phyloP scores from a whole-genome alignment of 2,329 filamentous ascomycete species.

The Neoascochyta sp. region DNA sequence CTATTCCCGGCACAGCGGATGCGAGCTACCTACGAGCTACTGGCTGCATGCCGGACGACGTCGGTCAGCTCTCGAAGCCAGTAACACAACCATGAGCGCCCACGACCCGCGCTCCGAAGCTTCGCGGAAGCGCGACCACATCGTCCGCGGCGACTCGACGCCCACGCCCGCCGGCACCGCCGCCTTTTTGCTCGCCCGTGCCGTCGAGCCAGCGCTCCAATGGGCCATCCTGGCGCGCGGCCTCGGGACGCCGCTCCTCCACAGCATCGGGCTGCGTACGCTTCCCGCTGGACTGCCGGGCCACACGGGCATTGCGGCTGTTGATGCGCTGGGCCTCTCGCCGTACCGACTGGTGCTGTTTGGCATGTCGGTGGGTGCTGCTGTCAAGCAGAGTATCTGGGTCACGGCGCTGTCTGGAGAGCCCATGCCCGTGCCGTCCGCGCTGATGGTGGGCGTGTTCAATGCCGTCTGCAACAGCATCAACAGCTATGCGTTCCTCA shows the following conservation, averaged over 20 bases:
- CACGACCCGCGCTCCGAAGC: constrained; percentile 30
- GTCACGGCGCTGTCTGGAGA: constrained; percentile 48
- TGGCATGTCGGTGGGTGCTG: constrained; percentile 51
- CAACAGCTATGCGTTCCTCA: constrained; percentile 55
- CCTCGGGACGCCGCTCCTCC: constrained; percentile 43
- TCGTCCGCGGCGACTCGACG: constrained; percentile 42
- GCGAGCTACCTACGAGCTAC: too few relatives aligned
- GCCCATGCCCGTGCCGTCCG: constrained; percentile 46
- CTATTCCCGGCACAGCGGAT: too few relatives aligned
- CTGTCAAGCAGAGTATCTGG: constrained; percentile 58
- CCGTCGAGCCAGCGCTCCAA: constrained; percentile 48
- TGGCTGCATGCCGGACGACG: too few relatives aligned
- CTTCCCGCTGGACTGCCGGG: constrained; percentile 43
- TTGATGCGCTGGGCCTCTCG: constrained; percentile 48
- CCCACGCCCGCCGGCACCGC: constrained; percentile 39
- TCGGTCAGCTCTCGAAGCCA: too few relatives aligned
- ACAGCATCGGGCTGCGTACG: constrained; percentile 44
- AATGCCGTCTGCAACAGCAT: constrained; percentile 56
- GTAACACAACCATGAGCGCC: constrained; percentile 8
- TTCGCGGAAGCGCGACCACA: constrained; percentile 35
- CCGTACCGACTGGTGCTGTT: constrained; percentile 52
- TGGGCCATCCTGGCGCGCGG: constrained; percentile 49
- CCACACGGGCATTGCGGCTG: constrained; percentile 37
- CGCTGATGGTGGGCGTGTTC: constrained; percentile 47
- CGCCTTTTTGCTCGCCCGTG: constrained; percentile 47